Evolutionary conservation across 1,284 basidiomycete genomes (phyloP).

Genomic region (Ceratobasidium papillatum): DNA sequence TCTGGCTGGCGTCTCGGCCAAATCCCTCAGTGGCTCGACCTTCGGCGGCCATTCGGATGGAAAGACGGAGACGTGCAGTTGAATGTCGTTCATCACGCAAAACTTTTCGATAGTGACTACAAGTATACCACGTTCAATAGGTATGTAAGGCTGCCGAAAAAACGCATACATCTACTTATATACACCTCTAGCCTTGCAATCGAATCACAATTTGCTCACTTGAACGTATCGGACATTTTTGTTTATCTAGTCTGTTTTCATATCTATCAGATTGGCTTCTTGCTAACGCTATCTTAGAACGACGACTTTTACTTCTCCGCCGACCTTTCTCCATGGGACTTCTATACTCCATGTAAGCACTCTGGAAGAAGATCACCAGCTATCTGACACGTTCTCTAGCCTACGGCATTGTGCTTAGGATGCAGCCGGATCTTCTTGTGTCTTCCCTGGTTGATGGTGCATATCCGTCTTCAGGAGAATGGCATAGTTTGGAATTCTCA

Average conservation of each 20-base stretch:
- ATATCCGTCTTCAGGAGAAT: conserved; percentile 40
- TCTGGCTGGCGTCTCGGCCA: conserved; percentile 41
- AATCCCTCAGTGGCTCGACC: conserved; percentile 43
- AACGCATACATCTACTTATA: conserved; percentile 13
- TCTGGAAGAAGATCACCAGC: not conserved
- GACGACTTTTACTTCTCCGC: conserved; percentile 44
- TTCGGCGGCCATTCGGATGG: conserved; percentile 17
- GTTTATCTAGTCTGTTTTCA: conserved; percentile 13
- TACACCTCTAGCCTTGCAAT: conserved; percentile 36
- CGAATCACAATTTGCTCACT: conserved; percentile 40
- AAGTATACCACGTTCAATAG: conserved; percentile 42
- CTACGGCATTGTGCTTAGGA: conserved; percentile 42
- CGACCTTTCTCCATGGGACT: conserved; percentile 38
- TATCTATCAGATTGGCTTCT: not conserved
- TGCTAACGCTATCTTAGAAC: conserved; percentile 35
- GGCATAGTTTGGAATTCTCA: conserved; percentile 40
- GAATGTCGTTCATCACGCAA: conserved; percentile 41
- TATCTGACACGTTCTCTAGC: conserved; percentile 10
- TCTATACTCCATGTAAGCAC: conserved; percentile 42
- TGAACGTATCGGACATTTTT: conserved; percentile 43
- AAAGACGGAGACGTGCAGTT: conserved; percentile 31
- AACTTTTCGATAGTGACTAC: conserved; percentile 35
- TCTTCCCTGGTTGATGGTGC: conserved; percentile 26
- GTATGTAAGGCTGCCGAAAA: not conserved
- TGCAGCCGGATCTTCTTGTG: conserved; percentile 44